Conservation (phyloP, 768 basidiomycete species). For the Termitomyces sp. region DNA sequence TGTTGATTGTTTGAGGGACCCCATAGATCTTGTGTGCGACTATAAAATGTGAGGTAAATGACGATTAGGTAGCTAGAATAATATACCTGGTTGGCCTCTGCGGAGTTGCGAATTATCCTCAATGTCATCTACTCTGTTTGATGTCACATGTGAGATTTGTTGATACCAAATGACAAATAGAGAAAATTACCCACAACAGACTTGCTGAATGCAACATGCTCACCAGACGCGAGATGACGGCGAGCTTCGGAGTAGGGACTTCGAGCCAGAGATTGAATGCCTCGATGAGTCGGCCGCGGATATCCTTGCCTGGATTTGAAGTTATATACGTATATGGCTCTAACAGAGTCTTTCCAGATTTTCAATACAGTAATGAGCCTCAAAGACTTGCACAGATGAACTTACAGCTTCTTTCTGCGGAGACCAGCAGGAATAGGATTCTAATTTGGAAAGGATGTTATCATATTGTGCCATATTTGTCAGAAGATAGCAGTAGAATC, state of each 20-base stretch:
- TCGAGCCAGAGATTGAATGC: constrained; percentile 93
- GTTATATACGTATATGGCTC: constrained; percentile 88
- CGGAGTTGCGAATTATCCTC: constrained; percentile 88
- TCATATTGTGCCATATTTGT: not conserved
- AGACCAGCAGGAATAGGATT: not conserved
- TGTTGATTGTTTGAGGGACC: constrained; percentile 94
- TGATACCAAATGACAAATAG: not conserved
- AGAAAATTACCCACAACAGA: constrained; percentile 58
- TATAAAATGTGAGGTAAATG: constrained; percentile 19
- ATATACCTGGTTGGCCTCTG: constrained; percentile 75
- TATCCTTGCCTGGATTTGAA: constrained; percentile 88
- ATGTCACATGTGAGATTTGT: not conserved
- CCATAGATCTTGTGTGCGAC: constrained; percentile 97
- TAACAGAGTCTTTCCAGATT: constrained; percentile 27
- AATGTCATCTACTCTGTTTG: constrained; percentile 83
- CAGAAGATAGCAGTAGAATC: not conserved
- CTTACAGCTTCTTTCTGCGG: constrained; percentile 1
- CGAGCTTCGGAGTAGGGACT: constrained; percentile 70
- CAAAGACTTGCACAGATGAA: not conserved
- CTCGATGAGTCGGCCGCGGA: constrained; percentile 81
- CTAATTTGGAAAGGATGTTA: not conserved
- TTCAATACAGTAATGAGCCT: not conserved
- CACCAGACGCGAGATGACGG: constrained; percentile 76
- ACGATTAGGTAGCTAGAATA: not conserved
- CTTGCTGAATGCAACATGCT: constrained; percentile 95